Conservation (phyloP, 2,329 filamentous ascomycete species). For the Aspergillus fischeri region DNA sequence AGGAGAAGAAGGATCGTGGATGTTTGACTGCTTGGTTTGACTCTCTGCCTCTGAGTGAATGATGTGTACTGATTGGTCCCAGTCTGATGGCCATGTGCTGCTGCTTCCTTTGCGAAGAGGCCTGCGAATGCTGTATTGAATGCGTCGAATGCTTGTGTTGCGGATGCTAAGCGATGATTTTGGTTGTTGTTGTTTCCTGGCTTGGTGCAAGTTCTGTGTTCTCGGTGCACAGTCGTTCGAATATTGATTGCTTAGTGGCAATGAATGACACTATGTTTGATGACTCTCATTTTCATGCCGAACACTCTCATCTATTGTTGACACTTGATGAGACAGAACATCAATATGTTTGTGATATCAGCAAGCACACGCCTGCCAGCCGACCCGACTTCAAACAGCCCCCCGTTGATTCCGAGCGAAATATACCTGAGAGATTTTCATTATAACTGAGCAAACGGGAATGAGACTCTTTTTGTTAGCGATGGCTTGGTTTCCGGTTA, state of each 20-base stretch:
- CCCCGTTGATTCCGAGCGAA: too few species aligned
- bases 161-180: conserved; percentile 2
- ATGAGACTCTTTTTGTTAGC: too few species aligned
- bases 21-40: conserved; percentile 16
- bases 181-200: neutral
- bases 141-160: conserved; percentile 14
- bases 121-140: conserved; percentile 18
- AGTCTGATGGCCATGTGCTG: conserved; percentile 19
- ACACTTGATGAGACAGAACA: too few species aligned
- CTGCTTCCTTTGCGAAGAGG: conserved; percentile 19
- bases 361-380: too few species aligned
- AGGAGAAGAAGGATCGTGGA: conserved; percentile 15
- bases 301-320: too few species aligned
- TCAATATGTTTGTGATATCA: too few species aligned
- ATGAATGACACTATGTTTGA: neutral
- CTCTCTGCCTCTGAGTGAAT: neutral
- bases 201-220: neutral
- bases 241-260: neutral
- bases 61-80: neutral
- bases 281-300: neutral
- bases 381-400: too few species aligned
- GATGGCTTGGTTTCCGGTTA: too few species aligned
- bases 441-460: too few species aligned
- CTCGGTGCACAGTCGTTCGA: neutral
- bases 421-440: too few species aligned